phyloP scores from a whole-genome alignment of 1,139 yeast species.

The Dujonia santamariae region DNA sequence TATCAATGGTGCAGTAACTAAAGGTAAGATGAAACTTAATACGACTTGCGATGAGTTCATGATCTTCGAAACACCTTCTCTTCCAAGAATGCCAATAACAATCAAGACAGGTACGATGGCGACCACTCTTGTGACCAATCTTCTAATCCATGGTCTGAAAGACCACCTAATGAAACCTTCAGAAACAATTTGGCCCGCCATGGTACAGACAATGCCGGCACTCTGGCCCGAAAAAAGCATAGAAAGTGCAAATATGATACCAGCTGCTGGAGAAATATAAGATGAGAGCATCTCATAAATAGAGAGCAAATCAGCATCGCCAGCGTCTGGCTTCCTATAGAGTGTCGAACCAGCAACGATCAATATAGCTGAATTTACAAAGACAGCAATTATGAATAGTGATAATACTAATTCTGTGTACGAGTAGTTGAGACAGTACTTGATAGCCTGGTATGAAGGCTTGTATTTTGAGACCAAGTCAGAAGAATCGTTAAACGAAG shows the following conservation, averaged over 20 bases:
- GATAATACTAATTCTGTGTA: slow-evolving; percentile 64
- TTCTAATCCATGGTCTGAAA: slow-evolving; percentile 63
- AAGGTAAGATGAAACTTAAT: slow-evolving; percentile 64
- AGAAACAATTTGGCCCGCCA: slow-evolving; percentile 78
- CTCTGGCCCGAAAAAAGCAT: slow-evolving; percentile 75
- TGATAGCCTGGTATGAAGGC: slow-evolving; percentile 66
- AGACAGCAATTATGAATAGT: slow-evolving; percentile 66
- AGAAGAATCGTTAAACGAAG: slow-evolving; percentile 14
- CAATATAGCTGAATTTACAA: slow-evolving; percentile 71
- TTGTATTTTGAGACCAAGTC: slow-evolving; percentile 40
- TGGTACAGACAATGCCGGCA: slow-evolving; percentile 79
- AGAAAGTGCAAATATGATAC: slow-evolving; percentile 69
- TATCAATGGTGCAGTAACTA: slow-evolving; percentile 72
- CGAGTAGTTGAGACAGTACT: slow-evolving; percentile 62
- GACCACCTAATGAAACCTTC: slow-evolving; percentile 80
- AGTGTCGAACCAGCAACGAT: slow-evolving; percentile 74
- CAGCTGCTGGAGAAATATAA: slow-evolving; percentile 67
- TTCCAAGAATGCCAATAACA: slow-evolving; percentile 61
- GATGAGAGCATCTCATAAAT: slow-evolving; percentile 61
- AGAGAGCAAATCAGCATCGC: slow-evolving; percentile 72
- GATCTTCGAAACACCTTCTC: slow-evolving; percentile 66
- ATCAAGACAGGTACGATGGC: slow-evolving; percentile 72
- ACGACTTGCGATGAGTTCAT: slow-evolving; percentile 76
- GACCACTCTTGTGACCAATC: slow-evolving; percentile 66
- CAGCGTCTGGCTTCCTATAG: slow-evolving; percentile 57